Evolutionary conservation across 495 filamentous ascomycete species (phyloP), one percentile per base, ranked within the genome.

Genomic region (Penicillium canescens): DNA sequence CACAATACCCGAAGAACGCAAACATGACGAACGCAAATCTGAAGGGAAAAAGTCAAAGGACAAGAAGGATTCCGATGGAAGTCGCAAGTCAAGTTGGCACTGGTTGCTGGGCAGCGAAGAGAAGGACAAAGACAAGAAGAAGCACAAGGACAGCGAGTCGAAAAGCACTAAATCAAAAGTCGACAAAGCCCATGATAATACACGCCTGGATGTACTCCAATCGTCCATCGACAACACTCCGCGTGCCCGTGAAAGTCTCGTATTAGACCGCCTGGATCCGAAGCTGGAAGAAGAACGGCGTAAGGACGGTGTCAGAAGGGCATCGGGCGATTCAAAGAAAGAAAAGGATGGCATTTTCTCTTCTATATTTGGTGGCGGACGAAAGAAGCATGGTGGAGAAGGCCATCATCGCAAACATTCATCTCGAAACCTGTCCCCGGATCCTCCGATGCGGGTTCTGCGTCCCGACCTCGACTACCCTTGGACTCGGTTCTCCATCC

Each of bases 401-500:
- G 85, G 89, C 50, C 73, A 78, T 41, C 78, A 83, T 44, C 88
- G 89, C 65, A 95, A 94, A 72, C 82, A 82, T 52, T 85, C 83
- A 52, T 87, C 87, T 3, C 86, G 90, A 35, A 86, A 83, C 12
- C 74, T 90, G 12, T 94, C 93, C 9, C 92, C 92, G 6, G 92
- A 96, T 18, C 90, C 87, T 7, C 84, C 87, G 9, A 76, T 80
- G 16, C 81, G 82, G 46, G 77, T 83, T 23, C 81, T 95, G 42
- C 85, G 83, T 54, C 86, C 92, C 14, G 95, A 97, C 68, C 74
- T 95, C 57, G 92, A 97, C 72, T 97, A 92, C 71, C 86, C 91
- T 55, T 99, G 93, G 90, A 96, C 91, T 4, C 82, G 94, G 35
- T 99, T 99, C 62, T 88, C 91, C 1, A 93, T 99, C 52, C 77